Evolutionary conservation across 169 alveolate genomes (phyloP), one percentile per base, ranked within the genome.

Genomic region (Eimeria praecox): DNA sequence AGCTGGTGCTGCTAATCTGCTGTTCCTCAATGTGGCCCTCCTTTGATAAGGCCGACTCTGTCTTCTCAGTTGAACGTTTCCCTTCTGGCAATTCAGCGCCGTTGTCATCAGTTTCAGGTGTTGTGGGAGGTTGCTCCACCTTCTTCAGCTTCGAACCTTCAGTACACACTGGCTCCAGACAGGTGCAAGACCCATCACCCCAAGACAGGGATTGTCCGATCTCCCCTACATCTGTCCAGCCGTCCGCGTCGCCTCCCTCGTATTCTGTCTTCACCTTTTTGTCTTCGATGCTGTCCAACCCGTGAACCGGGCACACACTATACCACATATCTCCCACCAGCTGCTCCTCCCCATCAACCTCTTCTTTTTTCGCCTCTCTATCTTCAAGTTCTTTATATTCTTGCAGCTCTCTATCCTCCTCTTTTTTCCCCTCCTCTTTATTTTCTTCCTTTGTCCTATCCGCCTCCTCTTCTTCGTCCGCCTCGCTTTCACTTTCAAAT

Each of bases 241-340:
- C 88, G 66, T 44, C 88, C 12, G 88, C 64, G 14, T 78, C 88
- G 52, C 66, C n/a, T 1, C 42, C 27, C 35, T 78, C 88, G 0
- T 30, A 12, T 1, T 44, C 66, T 0, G 3, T 18, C 64, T 10
- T 44, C 20, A 30, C 2, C 20, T 40, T 27, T 3, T 3, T 3
- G 2, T 49, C 83, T 33, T 12, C 83, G 30, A 73, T 35, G 46
- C 88, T n/a, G 24, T 78, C 88, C 30, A 78, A 27, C 18, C 88
- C 88, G 66, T 78, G 88, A 27, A 78, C 66, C 10, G 66, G 88
- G 88, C 88, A 78, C 16, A 78, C 66, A 44, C 69, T 14, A 44
- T 78, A 66, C 88, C 88, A 78, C 88, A 44, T 78, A 46, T 78
- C 88, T 10, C 46, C 59, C 38, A 78, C 64, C 12, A 0, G 30